A percentile compares a stretch with the other conserved stretches of the same genome.
Conservation (phyloP, 1,284 basidiomycete genomes). For the Ganoderma meredithae region DNA sequence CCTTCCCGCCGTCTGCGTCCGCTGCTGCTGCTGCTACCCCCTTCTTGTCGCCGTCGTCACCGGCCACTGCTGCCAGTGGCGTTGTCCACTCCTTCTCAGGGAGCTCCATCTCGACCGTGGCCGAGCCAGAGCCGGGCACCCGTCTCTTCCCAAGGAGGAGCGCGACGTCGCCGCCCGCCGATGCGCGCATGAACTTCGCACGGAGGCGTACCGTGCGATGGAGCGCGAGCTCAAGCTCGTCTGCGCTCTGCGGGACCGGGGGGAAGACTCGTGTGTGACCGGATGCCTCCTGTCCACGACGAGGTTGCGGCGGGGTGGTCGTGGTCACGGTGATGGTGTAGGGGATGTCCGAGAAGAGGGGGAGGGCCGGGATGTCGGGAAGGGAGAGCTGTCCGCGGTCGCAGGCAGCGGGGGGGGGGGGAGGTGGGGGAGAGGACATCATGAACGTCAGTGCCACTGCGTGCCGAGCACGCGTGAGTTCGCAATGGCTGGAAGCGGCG, state of each 20-base stretch:
- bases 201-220: slow-evolving; percentile 5
- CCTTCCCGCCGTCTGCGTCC: neutral
- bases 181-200: neutral
- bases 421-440: neutral
- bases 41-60: neutral
- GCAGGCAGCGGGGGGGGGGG: too few species aligned
- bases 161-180: neutral
- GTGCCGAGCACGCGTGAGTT: neutral
- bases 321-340: slow-evolving; percentile 21
- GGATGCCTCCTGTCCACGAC: neutral
- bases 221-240: slow-evolving; percentile 19
- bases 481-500: neutral
- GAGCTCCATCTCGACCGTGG: slow-evolving; percentile 1
- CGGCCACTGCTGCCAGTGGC: neutral
- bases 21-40: neutral
- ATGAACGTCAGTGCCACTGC: too few species aligned
- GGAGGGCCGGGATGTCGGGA: slow-evolving; percentile 18
- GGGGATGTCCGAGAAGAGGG: slow-evolving; percentile 21
- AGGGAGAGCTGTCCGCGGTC: slow-evolving; percentile 26
- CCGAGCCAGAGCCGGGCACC: too few species aligned
- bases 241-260: slow-evolving; percentile 9
- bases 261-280: slow-evolving; percentile 9
- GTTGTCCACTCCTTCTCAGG: slow-evolving; percentile 13
- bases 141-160: slow-evolving; percentile 5
- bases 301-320: slow-evolving; percentile 15